Conservation (phyloP, 371 early-diverging fungal species). For the Mortierella sp. region DNA sequence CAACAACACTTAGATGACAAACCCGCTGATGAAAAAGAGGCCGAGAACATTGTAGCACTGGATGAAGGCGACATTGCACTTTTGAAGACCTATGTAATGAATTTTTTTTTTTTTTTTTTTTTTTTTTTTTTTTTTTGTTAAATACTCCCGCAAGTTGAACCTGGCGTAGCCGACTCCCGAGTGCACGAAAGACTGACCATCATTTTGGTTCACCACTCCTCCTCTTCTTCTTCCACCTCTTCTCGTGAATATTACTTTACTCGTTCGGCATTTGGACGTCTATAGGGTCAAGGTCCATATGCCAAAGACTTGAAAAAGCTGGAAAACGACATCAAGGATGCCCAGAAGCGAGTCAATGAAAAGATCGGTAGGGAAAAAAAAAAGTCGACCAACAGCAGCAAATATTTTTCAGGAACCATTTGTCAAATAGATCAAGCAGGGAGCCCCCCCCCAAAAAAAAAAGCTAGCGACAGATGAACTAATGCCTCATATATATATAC, state of each 20-base stretch:
- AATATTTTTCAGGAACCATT: neutral
- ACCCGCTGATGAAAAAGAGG: slow-evolving; percentile 78
- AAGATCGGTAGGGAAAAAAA: slow-evolving; percentile 81
- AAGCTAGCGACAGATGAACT: too few species aligned
- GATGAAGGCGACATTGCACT: slow-evolving; percentile 98
- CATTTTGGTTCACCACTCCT: too few species aligned
- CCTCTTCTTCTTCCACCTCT: neutral
- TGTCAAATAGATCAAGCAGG: too few species aligned
- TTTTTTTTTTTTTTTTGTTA: neutral
- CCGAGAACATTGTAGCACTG: slow-evolving; percentile 93
- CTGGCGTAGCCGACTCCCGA: too few species aligned
- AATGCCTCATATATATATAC: too few species aligned
- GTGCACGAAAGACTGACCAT: neutral
- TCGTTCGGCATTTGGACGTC: neutral
- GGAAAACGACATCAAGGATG: slow-evolving; percentile 93
- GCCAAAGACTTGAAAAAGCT: slow-evolving; percentile 91
- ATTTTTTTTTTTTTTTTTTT: neutral
- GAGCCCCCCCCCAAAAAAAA: too few species aligned
- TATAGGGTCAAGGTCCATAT: slow-evolving; percentile 97
- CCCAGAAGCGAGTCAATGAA: slow-evolving; percentile 96
- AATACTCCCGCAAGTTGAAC: neutral
- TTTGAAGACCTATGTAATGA: slow-evolving; percentile 87
- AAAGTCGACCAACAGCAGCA: slow-evolving; percentile 19
- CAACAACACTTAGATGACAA: slow-evolving; percentile 73
- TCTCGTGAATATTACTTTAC: neutral